Evolutionary conservation across 345 rosid genomes (phyloP), one percentile per base, ranked within the genome.

Genomic region (Eucalyptus marginata): DNA sequence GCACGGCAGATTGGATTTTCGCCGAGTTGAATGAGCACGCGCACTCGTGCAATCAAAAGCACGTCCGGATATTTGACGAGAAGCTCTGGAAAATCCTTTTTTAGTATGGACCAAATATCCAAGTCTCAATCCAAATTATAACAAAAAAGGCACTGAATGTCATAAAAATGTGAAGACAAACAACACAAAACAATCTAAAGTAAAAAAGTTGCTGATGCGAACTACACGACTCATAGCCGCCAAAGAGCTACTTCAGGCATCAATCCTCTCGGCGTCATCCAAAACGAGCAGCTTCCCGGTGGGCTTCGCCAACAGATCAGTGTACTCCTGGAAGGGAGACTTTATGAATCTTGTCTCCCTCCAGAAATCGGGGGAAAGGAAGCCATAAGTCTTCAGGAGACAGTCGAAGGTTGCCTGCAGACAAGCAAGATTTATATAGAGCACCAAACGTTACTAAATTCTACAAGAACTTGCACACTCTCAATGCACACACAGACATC

Each of bases 301-400:
- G 24, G 93, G 91, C 90, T 92, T 93, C 18, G 92, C 93, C 87
- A 94, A 88, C 49, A 92, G 43, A 88, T 93, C 98, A 10, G 95
- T 92, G 93, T 90, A 93, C 92, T 94, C 95, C 89, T 95, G 98
- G 93, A 90, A 94, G 0, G 96, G 98, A 20, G 97, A 95, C 89
- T 71, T 94, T 22, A 87, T 79, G 89, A 93, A 95, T 15, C 91
- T 93, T 2, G 97, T 95, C 50, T 95, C 97, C 90, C 86, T 96
- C 98, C 97, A 96, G 89, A 96, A 94, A 84, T 96, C 97, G 7
- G 96, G 98, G 29, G 98, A 95, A 86, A 96, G 91, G 98, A 95
- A 96, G 22, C 98, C 97, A 47, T 95, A 95, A 4, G 98, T 96
- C 91, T 96, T 94, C 88, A 94, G 86, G 27, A 96, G 95, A 44